phyloP scores from a whole-genome alignment of 2,329 filamentous ascomycete genomes.

The Ramularia collo-cygni region DNA sequence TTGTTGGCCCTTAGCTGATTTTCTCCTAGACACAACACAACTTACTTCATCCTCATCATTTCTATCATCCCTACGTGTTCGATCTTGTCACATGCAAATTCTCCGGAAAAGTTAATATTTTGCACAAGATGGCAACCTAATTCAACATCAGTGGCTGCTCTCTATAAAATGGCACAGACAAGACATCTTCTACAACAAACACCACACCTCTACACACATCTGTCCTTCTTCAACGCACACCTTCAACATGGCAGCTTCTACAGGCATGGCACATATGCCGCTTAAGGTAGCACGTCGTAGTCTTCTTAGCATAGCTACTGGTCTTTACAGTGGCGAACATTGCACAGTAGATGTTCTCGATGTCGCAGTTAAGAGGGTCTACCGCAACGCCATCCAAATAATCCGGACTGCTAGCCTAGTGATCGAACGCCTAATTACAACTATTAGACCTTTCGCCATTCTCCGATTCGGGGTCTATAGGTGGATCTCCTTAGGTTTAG shows the following conservation, averaged over 20 bases:
- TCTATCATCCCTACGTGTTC: no score
- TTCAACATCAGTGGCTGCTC: no score
- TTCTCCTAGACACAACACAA: no score
- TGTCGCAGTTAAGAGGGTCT: constrained; percentile 3
- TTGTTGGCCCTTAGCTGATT: no score
- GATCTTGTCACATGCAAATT: no score
- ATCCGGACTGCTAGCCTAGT: constrained; percentile 1
- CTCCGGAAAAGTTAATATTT: no score
- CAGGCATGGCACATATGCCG: background rate
- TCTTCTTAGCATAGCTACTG: constrained; percentile 9
- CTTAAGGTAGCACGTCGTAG: background rate
- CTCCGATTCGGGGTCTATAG: constrained; percentile 9
- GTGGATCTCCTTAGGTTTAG: constrained; percentile 8
- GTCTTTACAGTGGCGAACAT: constrained; percentile 1
- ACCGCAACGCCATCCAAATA: constrained; percentile 7
- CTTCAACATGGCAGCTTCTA: background rate
- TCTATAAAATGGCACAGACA: no score
- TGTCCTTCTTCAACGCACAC: no score
- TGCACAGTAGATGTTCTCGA: constrained; percentile 4
- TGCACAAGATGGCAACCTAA: no score
- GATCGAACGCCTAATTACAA: constrained; percentile 3
- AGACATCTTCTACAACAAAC: no score
- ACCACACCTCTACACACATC: no score
- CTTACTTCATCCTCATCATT: no score
- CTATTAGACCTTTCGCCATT: constrained; percentile 6